Evolutionary conservation across 2,329 filamentous ascomycete genomes (phyloP).

Genomic region (Didymellaceae sp.): DNA sequence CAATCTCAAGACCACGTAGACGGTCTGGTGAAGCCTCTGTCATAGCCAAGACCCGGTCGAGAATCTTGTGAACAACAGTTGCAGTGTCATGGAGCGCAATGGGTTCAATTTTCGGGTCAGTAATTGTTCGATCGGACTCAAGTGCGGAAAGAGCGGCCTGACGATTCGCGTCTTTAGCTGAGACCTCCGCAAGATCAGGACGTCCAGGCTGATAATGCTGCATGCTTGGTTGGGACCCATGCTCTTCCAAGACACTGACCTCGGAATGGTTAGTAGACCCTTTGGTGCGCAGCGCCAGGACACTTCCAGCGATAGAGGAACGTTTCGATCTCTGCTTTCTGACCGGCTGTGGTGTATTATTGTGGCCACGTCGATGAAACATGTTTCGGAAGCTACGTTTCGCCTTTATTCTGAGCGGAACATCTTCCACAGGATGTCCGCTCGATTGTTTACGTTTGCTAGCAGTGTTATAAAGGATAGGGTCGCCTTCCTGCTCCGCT

Average conservation of each 20-base stretch:
- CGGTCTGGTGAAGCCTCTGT: constrained; percentile 20
- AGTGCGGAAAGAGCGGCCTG: neutral
- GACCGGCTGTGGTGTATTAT: neutral
- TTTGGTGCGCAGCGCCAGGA: constrained; percentile 28
- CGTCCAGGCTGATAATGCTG: too few species aligned
- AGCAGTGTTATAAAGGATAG: neutral
- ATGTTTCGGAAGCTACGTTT: constrained; percentile 37
- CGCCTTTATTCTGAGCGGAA: constrained; percentile 20
- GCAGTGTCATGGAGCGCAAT: constrained; percentile 8
- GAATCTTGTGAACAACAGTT: constrained; percentile 22
- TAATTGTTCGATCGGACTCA: neutral
- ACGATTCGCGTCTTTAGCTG: neutral
- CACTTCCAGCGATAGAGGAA: constrained; percentile 24
- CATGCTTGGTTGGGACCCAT: constrained; percentile 12
- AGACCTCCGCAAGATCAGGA: neutral
- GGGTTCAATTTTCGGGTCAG: neutral
- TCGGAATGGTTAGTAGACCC: constrained; percentile 28
- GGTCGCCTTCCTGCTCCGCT: neutral
- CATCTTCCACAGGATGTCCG: neutral
- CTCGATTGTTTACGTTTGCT: neutral
- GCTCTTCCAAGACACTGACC: constrained; percentile 7
- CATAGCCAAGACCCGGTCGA: constrained; percentile 18
- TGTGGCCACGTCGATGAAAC: constrained; percentile 27
- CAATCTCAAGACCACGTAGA: constrained; percentile 29
- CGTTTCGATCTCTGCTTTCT: constrained; percentile 18